Percentiles rank a stretch among this genome's conserved stretches.
phyloP scores from a whole-genome alignment of 176 grass and related monocot genomes.

The Musa schizocarpa region DNA sequence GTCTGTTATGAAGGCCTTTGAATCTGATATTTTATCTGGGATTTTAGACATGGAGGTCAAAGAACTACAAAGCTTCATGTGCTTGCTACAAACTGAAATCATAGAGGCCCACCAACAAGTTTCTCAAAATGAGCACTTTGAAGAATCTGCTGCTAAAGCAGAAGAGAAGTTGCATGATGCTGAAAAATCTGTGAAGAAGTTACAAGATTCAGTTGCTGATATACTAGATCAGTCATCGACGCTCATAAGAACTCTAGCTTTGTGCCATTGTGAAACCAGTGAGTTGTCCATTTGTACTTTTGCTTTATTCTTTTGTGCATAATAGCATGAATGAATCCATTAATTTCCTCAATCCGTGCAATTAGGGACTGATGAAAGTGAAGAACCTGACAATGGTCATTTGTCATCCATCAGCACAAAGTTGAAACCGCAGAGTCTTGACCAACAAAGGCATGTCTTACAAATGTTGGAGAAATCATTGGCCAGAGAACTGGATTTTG shows the following conservation, averaged over 20 bases:
- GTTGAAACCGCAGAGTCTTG: conserved; percentile 30
- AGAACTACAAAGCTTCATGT: conserved; percentile 58
- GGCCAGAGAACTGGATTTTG: conserved; percentile 84
- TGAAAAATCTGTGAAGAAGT: conserved; percentile 44
- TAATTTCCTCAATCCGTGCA: conserved; percentile 21
- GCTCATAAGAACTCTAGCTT: conserved; percentile 47
- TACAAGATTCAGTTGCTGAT: conserved; percentile 63
- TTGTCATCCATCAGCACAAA: conserved; percentile 28
- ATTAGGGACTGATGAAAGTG: conserved; percentile 36
- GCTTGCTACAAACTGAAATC: conserved; percentile 54
- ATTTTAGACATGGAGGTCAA: conserved; percentile 65
- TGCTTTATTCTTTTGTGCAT: neutral
- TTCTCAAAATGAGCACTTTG: conserved; percentile 12
- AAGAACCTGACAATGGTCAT: conserved; percentile 38
- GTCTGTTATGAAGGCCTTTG: conserved; percentile 42
- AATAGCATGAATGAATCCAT: neutral
- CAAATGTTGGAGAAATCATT: conserved; percentile 83
- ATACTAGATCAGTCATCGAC: conserved; percentile 56
- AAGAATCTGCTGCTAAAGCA: conserved; percentile 39
- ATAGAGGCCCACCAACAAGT: conserved; percentile 28
- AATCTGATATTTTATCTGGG: conserved; percentile 52
- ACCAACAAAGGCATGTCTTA: conserved; percentile 59
- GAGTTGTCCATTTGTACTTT: conserved; percentile 19
- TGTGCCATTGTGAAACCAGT: conserved; percentile 38
- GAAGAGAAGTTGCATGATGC: conserved; percentile 45